Conservation (phyloP, 257 asterid genomes). For the Misopates orontium region DNA sequence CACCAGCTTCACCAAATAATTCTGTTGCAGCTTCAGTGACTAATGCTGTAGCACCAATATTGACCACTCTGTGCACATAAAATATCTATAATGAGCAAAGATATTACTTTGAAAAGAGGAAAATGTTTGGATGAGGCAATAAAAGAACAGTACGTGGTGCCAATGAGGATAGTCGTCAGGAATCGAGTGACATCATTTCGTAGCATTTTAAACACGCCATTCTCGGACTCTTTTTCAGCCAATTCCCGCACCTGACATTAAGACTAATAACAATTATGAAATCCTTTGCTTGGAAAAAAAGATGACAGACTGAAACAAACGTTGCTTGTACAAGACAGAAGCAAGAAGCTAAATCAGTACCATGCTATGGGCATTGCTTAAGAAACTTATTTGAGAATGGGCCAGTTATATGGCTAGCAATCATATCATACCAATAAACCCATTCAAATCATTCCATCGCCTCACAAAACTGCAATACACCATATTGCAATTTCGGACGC, state of each 20-base stretch:
- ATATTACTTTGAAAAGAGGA: conserved; percentile 37
- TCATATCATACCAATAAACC: conserved; percentile 25
- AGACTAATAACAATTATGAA: conserved; percentile 20
- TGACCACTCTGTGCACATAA: conserved; percentile 83
- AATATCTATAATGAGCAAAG: conserved; percentile 49
- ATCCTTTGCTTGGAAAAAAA: not conserved
- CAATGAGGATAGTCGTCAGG: conserved; percentile 95
- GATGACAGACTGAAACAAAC: conserved; percentile 13
- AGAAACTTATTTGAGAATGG: conserved; percentile 15
- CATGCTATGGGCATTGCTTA: conserved; percentile 20
- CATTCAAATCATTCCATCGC: conserved; percentile 27
- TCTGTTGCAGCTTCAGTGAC: conserved; percentile 97
- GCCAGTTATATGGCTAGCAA: conserved; percentile 5
- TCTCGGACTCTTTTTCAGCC: conserved; percentile 93
- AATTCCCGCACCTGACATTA: conserved; percentile 81
- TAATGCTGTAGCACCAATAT: conserved; percentile 94
- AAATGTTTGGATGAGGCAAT: conserved; percentile 26
- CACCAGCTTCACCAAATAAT: conserved; percentile 96
- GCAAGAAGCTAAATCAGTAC: not conserved
- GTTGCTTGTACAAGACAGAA: not conserved
- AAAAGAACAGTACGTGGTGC: conserved; percentile 86
- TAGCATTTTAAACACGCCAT: conserved; percentile 91
- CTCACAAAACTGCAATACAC: conserved; percentile 23
- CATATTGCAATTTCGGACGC: not conserved
- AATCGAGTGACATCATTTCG: conserved; percentile 94